These are phyloP conservation scores for Diaporthe sp. DNA, from an alignment of 2,329 filamentous ascomycete genomes.

Conservation along the genomic window DNA sequence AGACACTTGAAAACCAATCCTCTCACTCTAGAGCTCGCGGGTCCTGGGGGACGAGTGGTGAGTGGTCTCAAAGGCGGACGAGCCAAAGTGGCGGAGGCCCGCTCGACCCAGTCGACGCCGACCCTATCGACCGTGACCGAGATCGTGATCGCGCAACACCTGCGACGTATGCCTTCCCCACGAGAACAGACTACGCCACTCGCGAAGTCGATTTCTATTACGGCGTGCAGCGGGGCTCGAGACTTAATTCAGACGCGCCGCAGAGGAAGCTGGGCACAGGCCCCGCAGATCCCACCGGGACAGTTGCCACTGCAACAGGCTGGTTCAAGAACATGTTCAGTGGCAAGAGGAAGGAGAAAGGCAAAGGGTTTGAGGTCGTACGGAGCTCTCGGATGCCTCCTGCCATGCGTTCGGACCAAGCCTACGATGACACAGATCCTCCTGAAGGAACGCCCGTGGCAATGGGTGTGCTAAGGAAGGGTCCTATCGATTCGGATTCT, in stretches of 20 bases:
- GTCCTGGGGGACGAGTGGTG: constrained; percentile 54
- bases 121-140: constrained; percentile 47
- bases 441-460: constrained; percentile 77
- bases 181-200: constrained; percentile 88
- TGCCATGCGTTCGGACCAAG: constrained; percentile 72
- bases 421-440: constrained; percentile 76
- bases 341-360: constrained; percentile 92
- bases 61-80: constrained; percentile 54
- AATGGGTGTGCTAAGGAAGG: constrained; percentile 70
- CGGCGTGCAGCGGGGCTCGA: constrained; percentile 84
- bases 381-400: constrained; percentile 89
- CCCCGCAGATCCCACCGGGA: constrained; percentile 93
- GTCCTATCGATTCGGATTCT: constrained; percentile 73
- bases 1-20: constrained; percentile 63
- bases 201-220: constrained; percentile 99
- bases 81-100: constrained; percentile 53
- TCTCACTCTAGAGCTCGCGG: constrained; percentile 53
- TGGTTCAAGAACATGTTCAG: constrained; percentile 88
- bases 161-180: constrained; percentile 62
- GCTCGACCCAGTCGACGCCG: constrained; percentile 58
- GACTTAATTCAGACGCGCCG: constrained; percentile 84
- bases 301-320: constrained; percentile 88
- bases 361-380: constrained; percentile 97
- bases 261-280: constrained; percentile 92
- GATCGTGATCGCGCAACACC: constrained; percentile 60